Conservation (phyloP, 2,329 filamentous ascomycete genomes). For the Graphiopsis chlorocephala region DNA sequence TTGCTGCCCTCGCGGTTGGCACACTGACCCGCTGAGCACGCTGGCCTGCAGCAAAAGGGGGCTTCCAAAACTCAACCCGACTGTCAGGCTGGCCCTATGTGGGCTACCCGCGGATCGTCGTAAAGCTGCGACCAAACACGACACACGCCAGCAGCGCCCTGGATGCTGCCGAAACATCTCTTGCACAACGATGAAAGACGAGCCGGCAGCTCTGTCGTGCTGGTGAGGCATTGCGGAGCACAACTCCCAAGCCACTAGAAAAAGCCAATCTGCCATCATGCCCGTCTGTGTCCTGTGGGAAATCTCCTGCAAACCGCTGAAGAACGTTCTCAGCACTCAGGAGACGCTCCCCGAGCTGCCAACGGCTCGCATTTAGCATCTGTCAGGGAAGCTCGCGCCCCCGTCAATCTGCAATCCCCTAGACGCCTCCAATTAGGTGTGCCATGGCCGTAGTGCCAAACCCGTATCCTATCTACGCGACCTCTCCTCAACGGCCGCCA, state of each 20-base stretch:
- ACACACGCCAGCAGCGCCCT: background rate
- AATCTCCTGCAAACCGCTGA: background rate
- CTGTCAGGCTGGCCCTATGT: conserved; percentile 6
- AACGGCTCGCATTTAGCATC: conserved; percentile 1
- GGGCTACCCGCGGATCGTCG: conserved; percentile 10
- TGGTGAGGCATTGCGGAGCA: background rate
- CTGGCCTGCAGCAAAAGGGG: conserved; percentile 10
- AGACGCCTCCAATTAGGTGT: conserved; percentile 9
- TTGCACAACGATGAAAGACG: background rate
- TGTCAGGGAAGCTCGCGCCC: conserved; percentile 10
- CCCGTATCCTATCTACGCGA: conserved; percentile 15
- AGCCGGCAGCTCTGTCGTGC: background rate
- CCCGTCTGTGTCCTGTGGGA: too few relatives aligned
- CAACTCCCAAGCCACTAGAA: background rate
- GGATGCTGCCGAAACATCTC: conserved; percentile 4
- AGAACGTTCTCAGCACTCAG: background rate
- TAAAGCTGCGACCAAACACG: conserved; percentile 10
- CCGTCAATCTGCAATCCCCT: conserved; percentile 13
- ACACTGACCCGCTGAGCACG: background rate
- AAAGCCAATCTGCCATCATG: too few relatives aligned
- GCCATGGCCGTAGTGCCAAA: conserved; percentile 14
- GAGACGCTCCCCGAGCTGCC: background rate
- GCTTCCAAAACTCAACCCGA: conserved; percentile 1
- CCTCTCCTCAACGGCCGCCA: conserved; percentile 17
- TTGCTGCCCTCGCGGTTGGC: background rate